These are phyloP conservation scores for Abortiporus biennis DNA, from an alignment of 1,284 basidiomycete genomes.

Conservation along the genomic window DNA sequence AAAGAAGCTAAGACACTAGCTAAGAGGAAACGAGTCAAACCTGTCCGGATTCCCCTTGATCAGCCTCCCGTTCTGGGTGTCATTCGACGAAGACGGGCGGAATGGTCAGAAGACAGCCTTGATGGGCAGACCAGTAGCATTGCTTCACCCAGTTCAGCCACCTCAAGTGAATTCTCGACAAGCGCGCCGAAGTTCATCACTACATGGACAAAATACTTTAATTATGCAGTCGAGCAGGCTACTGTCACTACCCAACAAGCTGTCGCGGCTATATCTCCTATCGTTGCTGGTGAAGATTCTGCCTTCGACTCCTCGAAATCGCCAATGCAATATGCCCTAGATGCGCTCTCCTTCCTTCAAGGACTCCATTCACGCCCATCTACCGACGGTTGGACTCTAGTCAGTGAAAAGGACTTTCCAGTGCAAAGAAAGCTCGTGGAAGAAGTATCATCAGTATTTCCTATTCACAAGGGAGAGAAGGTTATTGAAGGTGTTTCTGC, in stretches of 20 bases:
- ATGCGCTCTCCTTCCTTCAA: slow-evolving; percentile 75
- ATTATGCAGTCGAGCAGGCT: slow-evolving; percentile 68
- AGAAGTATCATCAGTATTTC: slow-evolving; percentile 77
- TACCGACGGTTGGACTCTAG: slow-evolving; percentile 77
- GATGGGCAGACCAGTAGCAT: slow-evolving; percentile 20
- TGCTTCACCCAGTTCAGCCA: slow-evolving; percentile 11
- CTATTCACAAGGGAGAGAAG: slow-evolving; percentile 85
- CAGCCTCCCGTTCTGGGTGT: slow-evolving; percentile 79
- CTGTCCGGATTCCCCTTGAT: slow-evolving; percentile 84
- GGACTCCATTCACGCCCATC: slow-evolving; percentile 60
- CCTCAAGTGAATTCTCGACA: slow-evolving; percentile 31
- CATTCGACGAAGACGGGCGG: slow-evolving; percentile 60
- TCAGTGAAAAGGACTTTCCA: slow-evolving; percentile 77
- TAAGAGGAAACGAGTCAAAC: slow-evolving; percentile 85
- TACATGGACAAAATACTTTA: slow-evolving; percentile 69
- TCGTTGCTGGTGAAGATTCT: slow-evolving; percentile 32
- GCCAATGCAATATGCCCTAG: slow-evolving; percentile 74
- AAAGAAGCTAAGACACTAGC: slow-evolving; percentile 81
- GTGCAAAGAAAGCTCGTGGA: slow-evolving; percentile 74
- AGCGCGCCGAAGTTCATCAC: slow-evolving; percentile 59
- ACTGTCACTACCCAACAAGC: slow-evolving; percentile 66
- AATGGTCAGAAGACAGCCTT: slow-evolving; percentile 44
- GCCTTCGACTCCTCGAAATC: slow-evolving; percentile 47
- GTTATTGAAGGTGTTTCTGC: slow-evolving; percentile 94
- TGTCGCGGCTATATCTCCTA: slow-evolving; percentile 60